A percentile compares a stretch with the other conserved stretches of the same genome.
Conservation (phyloP, 2,329 filamentous ascomycete species). For the Penicillium janthinellum region DNA sequence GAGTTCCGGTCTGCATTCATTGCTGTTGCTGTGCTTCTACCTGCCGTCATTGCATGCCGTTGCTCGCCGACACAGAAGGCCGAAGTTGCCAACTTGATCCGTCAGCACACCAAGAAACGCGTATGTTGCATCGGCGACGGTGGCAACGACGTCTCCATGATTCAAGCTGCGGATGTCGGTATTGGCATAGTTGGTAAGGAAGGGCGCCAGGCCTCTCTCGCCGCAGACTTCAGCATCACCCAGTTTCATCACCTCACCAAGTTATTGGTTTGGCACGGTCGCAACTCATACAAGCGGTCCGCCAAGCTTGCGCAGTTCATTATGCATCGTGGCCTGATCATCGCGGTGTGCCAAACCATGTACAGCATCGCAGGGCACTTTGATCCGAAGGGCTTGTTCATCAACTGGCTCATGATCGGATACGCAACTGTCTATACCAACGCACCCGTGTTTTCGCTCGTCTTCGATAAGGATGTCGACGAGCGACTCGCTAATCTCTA, state of each 20-base stretch:
- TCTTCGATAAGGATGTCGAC: slow-evolving; percentile 93
- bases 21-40: slow-evolving; percentile 79
- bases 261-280: slow-evolving; percentile 96
- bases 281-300: slow-evolving; percentile 94
- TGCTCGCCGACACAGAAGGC: slow-evolving; percentile 98
- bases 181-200: slow-evolving; percentile 99
- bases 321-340: slow-evolving; percentile 94
- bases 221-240: slow-evolving; percentile 94
- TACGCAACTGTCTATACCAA: slow-evolving; percentile 97
- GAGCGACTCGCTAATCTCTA: slow-evolving; percentile 92
- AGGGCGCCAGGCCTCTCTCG: slow-evolving; percentile 88
- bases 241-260: slow-evolving; percentile 96
- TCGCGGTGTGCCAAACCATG: slow-evolving; percentile 94
- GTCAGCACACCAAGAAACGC: slow-evolving; percentile 87
- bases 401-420: slow-evolving; percentile 94
- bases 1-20: slow-evolving; percentile 87
- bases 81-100: slow-evolving; percentile 87
- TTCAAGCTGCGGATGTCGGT: slow-evolving; percentile 95
- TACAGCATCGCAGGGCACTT: slow-evolving; percentile 92
- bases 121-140: slow-evolving; percentile 98
- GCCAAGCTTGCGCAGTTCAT: slow-evolving; percentile 98
- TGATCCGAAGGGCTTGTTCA: slow-evolving; percentile 91
- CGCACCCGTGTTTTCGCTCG: slow-evolving; percentile 85
- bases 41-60: slow-evolving; percentile 91
- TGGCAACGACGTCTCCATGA: slow-evolving; percentile 98